These are phyloP conservation scores for Aspergillus sp. DNA, from an alignment of 2,329 filamentous ascomycete species.

Conservation along the genomic window DNA sequence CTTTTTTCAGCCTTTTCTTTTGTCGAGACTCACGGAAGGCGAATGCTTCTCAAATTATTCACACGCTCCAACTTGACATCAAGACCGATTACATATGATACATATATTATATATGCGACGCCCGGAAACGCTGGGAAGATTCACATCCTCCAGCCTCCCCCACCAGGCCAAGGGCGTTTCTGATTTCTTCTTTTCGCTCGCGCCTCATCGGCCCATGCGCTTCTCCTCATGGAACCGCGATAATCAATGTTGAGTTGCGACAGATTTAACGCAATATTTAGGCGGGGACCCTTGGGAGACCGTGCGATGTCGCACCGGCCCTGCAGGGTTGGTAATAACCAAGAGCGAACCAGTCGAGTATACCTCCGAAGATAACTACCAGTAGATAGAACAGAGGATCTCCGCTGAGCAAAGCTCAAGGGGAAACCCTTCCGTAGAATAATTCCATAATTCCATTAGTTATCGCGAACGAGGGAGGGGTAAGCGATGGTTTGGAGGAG, in stretches of 20 bases:
- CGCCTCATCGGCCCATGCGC: not conserved
- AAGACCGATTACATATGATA: constrained; percentile 8
- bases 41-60: not conserved
- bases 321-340: constrained; percentile 13
- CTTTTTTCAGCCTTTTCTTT: constrained; percentile 6
- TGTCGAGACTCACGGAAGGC: not conserved
- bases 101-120: constrained; percentile 9
- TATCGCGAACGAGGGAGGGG: constrained; percentile 20
- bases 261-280: not conserved
- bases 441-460: constrained; percentile 7
- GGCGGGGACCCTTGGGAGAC: not conserved
- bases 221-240: not conserved
- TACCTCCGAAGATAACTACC: constrained; percentile 9
- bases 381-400: constrained; percentile 8
- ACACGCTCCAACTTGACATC: not conserved
- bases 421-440: constrained; percentile 20
- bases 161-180: constrained; percentile 21
- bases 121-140: constrained; percentile 10
- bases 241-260: not conserved
- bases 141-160: constrained; percentile 13
- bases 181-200: not conserved
- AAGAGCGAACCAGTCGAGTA: not conserved
- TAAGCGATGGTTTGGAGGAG: constrained; percentile 16
- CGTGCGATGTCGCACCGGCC: constrained; percentile 11
- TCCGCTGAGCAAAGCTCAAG: constrained; percentile 13